These are phyloP conservation scores for Neobulgaria alba DNA, from an alignment of 2,329 filamentous ascomycete genomes.

Conservation along the genomic window DNA sequence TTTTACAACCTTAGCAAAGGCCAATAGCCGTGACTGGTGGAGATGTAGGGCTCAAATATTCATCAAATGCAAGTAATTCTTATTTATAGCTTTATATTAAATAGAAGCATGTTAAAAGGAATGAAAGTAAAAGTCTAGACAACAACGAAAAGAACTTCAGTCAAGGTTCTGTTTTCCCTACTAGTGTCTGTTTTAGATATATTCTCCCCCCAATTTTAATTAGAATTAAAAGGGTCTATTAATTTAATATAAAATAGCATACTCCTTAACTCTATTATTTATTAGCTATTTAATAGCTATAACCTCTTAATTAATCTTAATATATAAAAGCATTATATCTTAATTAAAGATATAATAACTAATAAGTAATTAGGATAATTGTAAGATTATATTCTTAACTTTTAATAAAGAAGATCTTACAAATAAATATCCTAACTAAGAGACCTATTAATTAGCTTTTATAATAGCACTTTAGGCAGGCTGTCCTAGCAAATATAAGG, in stretches of 20 bases:
- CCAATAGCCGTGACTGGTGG: too few species aligned
- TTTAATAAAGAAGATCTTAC: background rate
- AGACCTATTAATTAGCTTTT: slow-evolving; percentile 14
- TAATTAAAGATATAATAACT: background rate
- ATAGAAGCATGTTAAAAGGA: too few species aligned
- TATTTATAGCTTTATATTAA: too few species aligned
- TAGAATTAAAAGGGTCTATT: slow-evolving; percentile 12
- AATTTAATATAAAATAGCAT: slow-evolving; percentile 27
- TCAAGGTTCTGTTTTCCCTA: too few species aligned
- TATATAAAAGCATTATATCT: slow-evolving; percentile 5
- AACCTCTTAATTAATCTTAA: slow-evolving; percentile 5
- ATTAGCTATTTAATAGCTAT: slow-evolving; percentile 2
- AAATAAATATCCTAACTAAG: slow-evolving; percentile 3
- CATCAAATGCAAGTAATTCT: too few species aligned
- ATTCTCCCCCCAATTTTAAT: too few species aligned
- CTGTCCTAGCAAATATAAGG: slow-evolving; percentile 23
- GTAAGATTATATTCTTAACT: slow-evolving; percentile 4
- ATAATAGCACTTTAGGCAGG: slow-evolving; percentile 25
- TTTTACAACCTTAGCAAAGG: too few species aligned
- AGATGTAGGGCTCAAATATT: too few species aligned
- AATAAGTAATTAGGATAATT: slow-evolving; percentile 4
- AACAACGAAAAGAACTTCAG: too few species aligned
- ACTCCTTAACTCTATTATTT: slow-evolving; percentile 6
- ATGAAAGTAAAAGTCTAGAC: too few species aligned
- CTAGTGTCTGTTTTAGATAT: too few species aligned